phyloP scores from a whole-genome alignment of 2,329 filamentous ascomycete species.

The Cladosporium velox region DNA sequence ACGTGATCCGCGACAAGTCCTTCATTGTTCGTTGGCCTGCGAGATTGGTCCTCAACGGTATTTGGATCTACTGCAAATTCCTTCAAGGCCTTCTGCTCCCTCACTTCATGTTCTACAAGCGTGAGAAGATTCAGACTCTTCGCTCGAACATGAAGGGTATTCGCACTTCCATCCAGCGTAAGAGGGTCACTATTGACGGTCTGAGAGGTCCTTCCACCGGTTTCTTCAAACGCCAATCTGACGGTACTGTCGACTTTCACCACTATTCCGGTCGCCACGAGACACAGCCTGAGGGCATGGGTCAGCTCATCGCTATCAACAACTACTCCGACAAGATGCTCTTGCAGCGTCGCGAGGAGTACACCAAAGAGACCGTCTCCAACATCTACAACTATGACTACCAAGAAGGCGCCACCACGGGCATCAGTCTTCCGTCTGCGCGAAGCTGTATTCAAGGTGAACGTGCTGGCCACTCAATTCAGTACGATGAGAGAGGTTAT shows the following conservation, averaged over 20 bases:
- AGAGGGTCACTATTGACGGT: constrained; percentile 48
- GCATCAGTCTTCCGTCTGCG: constrained; percentile 40
- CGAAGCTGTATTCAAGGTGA: constrained; percentile 51
- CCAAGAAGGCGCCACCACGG: constrained; percentile 36
- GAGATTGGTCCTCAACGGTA: constrained; percentile 45
- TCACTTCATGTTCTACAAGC: constrained; percentile 53
- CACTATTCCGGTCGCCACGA: constrained; percentile 43
- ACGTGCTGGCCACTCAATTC: constrained; percentile 49
- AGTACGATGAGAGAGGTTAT: constrained; percentile 57
- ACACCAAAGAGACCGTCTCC: constrained; percentile 44
- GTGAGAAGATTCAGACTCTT: constrained; percentile 50
- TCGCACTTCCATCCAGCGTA: constrained; percentile 50
- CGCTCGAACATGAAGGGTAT: constrained; percentile 54
- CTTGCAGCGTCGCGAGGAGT: constrained; percentile 49
- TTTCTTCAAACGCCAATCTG: constrained; percentile 46
- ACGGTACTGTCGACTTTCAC: constrained; percentile 38
- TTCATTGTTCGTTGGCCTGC: constrained; percentile 40
- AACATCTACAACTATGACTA: constrained; percentile 57
- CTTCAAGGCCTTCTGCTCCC: constrained; percentile 49
- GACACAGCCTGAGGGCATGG: constrained; percentile 48
- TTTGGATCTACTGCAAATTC: constrained; percentile 52
- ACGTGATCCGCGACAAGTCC: constrained; percentile 43
- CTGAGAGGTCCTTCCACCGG: constrained; percentile 53
- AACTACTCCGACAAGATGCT: constrained; percentile 52
- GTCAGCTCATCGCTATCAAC: constrained; percentile 47